phyloP scores from a whole-genome alignment of 768 basidiomycete genomes.

The Trametes punicea region DNA sequence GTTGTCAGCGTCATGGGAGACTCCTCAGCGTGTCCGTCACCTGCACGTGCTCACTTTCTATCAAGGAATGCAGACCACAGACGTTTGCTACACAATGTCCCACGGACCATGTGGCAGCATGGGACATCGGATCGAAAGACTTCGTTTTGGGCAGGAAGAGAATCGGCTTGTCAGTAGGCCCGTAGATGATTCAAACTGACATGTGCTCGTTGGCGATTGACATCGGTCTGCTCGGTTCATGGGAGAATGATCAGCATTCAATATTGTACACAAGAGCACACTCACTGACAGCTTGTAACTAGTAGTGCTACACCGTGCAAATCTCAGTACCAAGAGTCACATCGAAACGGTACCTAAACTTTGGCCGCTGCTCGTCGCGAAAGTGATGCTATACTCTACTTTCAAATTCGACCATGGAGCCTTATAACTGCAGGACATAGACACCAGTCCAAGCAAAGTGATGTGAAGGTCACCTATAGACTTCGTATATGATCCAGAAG shows the following conservation, averaged over 20 bases:
- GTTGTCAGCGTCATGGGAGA: constrained; percentile 5
- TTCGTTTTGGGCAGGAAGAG: neutral
- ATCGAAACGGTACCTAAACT: too few relatives aligned
- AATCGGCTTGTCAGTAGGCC: constrained; percentile 1
- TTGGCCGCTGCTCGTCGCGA: too few relatives aligned
- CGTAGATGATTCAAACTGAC: neutral
- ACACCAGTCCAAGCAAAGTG: too few relatives aligned
- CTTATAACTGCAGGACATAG: too few relatives aligned
- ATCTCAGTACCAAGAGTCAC: too few relatives aligned
- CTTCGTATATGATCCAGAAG: too few relatives aligned
- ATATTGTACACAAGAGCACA: neutral
- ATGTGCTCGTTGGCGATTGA: neutral
- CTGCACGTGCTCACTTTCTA: neutral
- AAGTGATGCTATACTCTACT: too few relatives aligned
- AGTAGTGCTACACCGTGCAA: too few relatives aligned
- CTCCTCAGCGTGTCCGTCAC: constrained; percentile 6
- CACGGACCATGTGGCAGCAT: constrained; percentile 9
- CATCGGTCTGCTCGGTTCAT: too few relatives aligned
- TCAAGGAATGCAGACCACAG: neutral
- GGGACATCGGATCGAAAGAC: constrained; percentile 4
- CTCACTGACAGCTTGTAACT: neutral
- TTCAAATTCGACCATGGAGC: too few relatives aligned
- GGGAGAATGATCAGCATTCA: neutral
- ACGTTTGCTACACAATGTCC: neutral
- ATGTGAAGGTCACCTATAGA: too few relatives aligned